Conservation (phyloP, 2,329 filamentous ascomycete species). For the Didymella glomerata region DNA sequence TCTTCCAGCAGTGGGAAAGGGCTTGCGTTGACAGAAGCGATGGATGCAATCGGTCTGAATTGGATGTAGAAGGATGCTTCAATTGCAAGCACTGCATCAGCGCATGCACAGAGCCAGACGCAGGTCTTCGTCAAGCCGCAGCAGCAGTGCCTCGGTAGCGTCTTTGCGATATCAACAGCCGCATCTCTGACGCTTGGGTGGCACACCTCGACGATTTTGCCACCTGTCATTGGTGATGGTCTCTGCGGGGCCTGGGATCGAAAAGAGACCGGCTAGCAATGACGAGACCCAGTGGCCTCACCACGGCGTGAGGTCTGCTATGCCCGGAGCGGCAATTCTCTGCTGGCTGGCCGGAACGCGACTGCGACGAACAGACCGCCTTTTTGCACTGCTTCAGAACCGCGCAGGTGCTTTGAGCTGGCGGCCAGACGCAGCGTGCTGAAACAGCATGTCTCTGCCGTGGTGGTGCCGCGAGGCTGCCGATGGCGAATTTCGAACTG, state of each 20-base stretch:
- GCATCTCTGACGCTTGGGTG: slow-evolving; percentile 6
- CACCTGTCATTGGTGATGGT: slow-evolving; percentile 19
- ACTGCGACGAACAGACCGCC: slow-evolving; percentile 24
- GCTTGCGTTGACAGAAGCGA: neutral
- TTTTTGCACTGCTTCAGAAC: slow-evolving; percentile 12
- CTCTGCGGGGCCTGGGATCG: slow-evolving; percentile 24
- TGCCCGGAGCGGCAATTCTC: slow-evolving; percentile 26
- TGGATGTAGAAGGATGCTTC: neutral
- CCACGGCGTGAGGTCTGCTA: slow-evolving; percentile 36
- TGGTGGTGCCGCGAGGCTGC: slow-evolving; percentile 12
- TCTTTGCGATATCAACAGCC: slow-evolving; percentile 13
- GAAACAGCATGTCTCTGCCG: slow-evolving; percentile 17
- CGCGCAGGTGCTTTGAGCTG: slow-evolving; percentile 1
- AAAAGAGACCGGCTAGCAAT: slow-evolving; percentile 29
- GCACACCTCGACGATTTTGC: slow-evolving; percentile 16
- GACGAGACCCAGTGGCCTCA: slow-evolving; percentile 37
- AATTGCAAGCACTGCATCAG: neutral
- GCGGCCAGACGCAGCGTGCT: slow-evolving; percentile 16
- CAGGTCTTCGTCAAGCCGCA: slow-evolving; percentile 12
- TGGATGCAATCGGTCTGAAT: neutral
- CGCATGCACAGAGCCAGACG: slow-evolving; percentile 5
- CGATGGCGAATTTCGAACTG: slow-evolving; percentile 12
- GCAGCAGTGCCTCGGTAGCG: slow-evolving; percentile 4
- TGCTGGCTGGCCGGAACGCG: slow-evolving; percentile 20
- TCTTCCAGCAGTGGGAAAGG: slow-evolving; percentile 11